Base-by-base conservation (phyloP, 2,329 filamentous ascomycete species). In the Chalara sp. region DNA sequence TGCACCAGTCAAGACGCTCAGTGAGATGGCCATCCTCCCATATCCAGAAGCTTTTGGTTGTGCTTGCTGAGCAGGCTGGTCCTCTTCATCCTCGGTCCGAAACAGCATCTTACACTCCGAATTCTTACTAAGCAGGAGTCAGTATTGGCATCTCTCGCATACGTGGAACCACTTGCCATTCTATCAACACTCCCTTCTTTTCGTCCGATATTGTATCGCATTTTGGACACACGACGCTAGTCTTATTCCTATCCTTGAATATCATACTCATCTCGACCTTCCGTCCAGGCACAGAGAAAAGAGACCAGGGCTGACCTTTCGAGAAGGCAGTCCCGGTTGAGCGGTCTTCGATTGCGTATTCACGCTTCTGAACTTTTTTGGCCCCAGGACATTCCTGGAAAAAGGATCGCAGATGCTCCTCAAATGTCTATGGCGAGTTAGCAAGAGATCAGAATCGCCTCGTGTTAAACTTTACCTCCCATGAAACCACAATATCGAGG, bases 261-360 rank as follows among this genome's bases (percentile, higher is more conserved):
- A 51, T 46, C 44, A 47, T 47, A 28, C 49, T 47, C 44, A 51
- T 51, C 6, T 51, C 44, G 29, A 51, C 28, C n/a, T 43, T 51
- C 44, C 37, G 33, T 41, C 49, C 49, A 29, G 49, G 49, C n/a
- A n/a, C 35, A 32, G 33, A 47, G 13, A 43, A 35, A 28, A 32
- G 13, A 31, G 35, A 42, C 44, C 44, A 51, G n/a, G 49, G 28
- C 8, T 12, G 13, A 8, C 6, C 31, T 40, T 45, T 47, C 5
- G 44, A 31, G 10, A 47, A 47, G 8, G 5, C 37, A 2, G 10
- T 32, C 10, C 49, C 32, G 35, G 41, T 35, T 21, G 41, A 30
- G 13, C 46, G 30, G 29, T 46, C 46, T 49, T 49, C 46, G 28
- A 52, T 48, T 12, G 46, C 32, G 31, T 48, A 52, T 28, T 49